These are phyloP conservation scores for Crithidia fasciculata DNA, from an alignment of 208 protist species.

Conservation along the genomic window DNA sequence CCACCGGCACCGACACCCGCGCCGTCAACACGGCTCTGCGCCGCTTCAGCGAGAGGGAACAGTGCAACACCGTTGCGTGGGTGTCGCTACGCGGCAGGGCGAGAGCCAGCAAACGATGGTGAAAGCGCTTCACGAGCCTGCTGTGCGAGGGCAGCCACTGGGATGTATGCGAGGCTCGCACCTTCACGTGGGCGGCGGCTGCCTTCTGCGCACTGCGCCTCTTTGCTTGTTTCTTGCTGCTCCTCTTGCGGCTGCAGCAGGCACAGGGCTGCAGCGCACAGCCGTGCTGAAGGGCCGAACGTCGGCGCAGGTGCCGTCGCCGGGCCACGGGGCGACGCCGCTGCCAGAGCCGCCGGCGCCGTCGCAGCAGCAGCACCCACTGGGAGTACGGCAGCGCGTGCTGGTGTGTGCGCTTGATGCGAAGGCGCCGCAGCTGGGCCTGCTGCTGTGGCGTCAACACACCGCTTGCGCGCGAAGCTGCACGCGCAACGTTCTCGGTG, in stretches of 20 bases:
- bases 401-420: slow-evolving; percentile 41
- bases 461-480: not conserved
- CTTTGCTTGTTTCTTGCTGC: not conserved
- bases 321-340: slow-evolving; percentile 35
- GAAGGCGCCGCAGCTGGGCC: slow-evolving; percentile 19
- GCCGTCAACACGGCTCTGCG: not conserved
- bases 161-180: not conserved
- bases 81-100: slow-evolving; percentile 16
- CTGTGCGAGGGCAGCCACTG: slow-evolving; percentile 72
- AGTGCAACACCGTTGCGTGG: not conserved
- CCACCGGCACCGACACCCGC: slow-evolving; percentile 10
- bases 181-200: slow-evolving; percentile 1
- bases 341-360: slow-evolving; percentile 48
- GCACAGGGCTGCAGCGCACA: slow-evolving; percentile 30
- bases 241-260: slow-evolving; percentile 17
- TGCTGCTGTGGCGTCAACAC: slow-evolving; percentile 15
- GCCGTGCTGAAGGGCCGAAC: slow-evolving; percentile 27
- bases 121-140: slow-evolving; percentile 50
- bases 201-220: not conserved
- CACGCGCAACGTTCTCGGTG: not conserved
- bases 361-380: slow-evolving; percentile 52
- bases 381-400: slow-evolving; percentile 42
- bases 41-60: not conserved
- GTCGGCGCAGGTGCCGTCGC: slow-evolving; percentile 17
- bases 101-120: slow-evolving; percentile 25